Percentiles rank a stretch among this genome's conserved stretches.
phyloP scores from a whole-genome alignment of 805 yeast species.

The Cyberlindnera xylosilytica region DNA sequence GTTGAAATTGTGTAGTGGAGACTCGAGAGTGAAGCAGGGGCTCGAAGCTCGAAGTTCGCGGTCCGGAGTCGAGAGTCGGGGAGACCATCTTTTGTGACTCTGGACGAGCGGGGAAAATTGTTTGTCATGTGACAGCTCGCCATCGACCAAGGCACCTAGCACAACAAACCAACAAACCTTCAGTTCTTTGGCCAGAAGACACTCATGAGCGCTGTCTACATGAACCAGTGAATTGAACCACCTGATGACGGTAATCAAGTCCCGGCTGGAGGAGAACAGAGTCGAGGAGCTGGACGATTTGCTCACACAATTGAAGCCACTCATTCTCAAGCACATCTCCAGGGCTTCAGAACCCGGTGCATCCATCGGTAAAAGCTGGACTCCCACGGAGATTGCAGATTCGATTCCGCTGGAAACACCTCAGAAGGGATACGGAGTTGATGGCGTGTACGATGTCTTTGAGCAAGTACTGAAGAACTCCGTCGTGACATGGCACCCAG shows the following conservation, averaged over 20 bases:
- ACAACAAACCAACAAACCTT: too few species aligned
- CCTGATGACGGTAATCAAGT: constrained; percentile 26
- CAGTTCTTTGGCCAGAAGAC: too few species aligned
- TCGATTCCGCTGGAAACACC: constrained; percentile 35
- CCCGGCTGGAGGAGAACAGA: constrained; percentile 44
- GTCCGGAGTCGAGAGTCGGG: too few species aligned
- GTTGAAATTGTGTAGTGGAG: too few species aligned
- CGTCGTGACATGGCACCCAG: constrained; percentile 84
- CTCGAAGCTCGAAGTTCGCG: too few species aligned
- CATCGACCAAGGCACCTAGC: too few species aligned
- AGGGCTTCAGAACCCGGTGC: constrained; percentile 41
- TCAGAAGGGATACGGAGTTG: constrained; percentile 36
- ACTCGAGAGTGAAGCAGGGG: too few species aligned
- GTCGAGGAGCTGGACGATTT: constrained; percentile 55
- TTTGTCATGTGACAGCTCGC: too few species aligned
- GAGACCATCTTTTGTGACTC: too few species aligned
- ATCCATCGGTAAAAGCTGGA: constrained; percentile 48
- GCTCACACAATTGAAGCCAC: constrained; percentile 47
- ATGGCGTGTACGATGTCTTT: constrained; percentile 46
- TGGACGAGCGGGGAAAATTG: too few species aligned
- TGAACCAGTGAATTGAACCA: too few species aligned
- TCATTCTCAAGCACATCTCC: constrained; percentile 53
- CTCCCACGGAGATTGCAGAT: constrained; percentile 46
- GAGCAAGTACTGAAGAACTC: constrained; percentile 61
- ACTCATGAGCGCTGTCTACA: too few species aligned